Evolutionary conservation across 805 yeast genomes (phyloP), one percentile per base, ranked within the genome.

Genomic region (Yarrowia bubula): DNA sequence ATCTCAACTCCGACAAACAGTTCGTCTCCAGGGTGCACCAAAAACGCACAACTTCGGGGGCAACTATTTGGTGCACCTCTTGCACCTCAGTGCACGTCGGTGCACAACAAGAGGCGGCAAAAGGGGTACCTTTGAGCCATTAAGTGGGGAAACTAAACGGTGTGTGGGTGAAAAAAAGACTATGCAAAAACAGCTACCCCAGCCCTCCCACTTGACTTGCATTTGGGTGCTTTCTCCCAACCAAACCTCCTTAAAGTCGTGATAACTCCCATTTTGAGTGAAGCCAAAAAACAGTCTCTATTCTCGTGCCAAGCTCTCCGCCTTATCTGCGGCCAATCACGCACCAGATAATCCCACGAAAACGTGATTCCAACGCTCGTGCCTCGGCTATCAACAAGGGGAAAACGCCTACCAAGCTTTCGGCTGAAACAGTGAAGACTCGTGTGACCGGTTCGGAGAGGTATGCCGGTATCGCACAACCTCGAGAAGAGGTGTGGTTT

Each of bases 351-450:
- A 22, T 22, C 28, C 33, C 38, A 13, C 51, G 51, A 46, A 46
- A 46, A 46, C 51, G 51, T 46, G 51, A 46, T 46, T 46, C n/a
- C 51, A 28, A 46, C 51, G 51, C 37, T 32, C 14, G 9, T n/a
- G 22, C 51, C 51, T 46, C 51, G 51, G 51, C 51, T 46, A 46
- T 46, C 51, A 46, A 46, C 51, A 46, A 46, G 51, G 51, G 37
- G 28, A 22, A 31, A 46, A 46, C 7, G 10, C 8, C 22, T 5
- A 11, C 10, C 32, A 46, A 46, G 51, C 51, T 31, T 46, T 15
- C 28, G 28, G 51, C 51, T 37, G 51, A 46, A 46, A 31, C 51
- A 46, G n/a, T 22, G 28, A 22, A 3, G 5, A 3, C 4, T 22
- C 28, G 28, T 22, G 28, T 22, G 28, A 22, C 28, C 28, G 28